Evolutionary conservation across 1,139 yeast genomes (phyloP).

Genomic region (Yamadazyma taylorii): DNA sequence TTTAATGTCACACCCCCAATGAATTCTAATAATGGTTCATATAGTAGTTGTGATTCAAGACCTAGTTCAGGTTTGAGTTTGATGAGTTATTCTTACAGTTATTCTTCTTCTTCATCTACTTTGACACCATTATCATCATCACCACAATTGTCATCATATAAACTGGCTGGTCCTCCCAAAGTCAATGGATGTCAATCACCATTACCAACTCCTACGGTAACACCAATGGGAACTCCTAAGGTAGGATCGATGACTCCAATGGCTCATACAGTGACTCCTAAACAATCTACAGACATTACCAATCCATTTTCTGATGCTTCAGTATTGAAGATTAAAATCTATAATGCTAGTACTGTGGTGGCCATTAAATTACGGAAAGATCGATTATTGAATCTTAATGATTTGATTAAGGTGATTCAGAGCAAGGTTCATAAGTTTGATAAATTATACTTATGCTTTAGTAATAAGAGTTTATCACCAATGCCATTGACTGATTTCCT

Average conservation of each 20-base stretch:
- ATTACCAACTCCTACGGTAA: conserved; percentile 1
- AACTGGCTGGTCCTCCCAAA: not conserved
- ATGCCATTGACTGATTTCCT: conserved; percentile 22
- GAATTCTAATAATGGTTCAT: not conserved
- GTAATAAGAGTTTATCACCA: conserved; percentile 25
- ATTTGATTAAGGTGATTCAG: conserved; percentile 27
- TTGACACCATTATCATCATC: conserved; percentile 2
- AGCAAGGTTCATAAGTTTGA: conserved; percentile 19
- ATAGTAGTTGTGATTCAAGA: too few relatives aligned
- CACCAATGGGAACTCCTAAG: not conserved
- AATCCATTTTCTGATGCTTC: not conserved
- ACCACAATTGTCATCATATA: not conserved
- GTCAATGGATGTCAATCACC: not conserved
- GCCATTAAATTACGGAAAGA: conserved; percentile 29
- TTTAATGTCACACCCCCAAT: conserved; percentile 3
- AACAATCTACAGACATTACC: too few relatives aligned
- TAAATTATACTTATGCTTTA: conserved; percentile 25
- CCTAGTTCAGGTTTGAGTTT: not conserved
- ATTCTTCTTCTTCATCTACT: not conserved
- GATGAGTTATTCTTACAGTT: conserved; percentile 1
- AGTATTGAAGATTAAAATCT: conserved; percentile 22
- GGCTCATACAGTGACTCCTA: too few relatives aligned
- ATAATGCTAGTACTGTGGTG: conserved; percentile 13
- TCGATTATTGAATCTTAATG: conserved; percentile 23
- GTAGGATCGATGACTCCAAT: too few relatives aligned